phyloP scores from a whole-genome alignment of 2,329 filamentous ascomycete genomes.

The Fonsecaea monophora region DNA sequence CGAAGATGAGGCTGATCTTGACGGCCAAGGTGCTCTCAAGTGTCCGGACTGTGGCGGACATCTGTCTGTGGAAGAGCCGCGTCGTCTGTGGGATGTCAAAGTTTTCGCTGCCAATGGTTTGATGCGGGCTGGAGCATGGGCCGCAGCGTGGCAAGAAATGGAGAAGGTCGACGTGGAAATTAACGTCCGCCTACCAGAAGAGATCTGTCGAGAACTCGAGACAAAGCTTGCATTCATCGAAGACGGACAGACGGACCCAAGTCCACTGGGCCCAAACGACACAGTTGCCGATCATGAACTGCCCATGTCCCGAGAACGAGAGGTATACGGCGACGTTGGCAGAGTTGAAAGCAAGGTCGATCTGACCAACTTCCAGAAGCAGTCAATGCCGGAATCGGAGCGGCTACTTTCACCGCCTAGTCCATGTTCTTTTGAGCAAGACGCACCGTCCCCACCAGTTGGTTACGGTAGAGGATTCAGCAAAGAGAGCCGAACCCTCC shows the following conservation, averaged over 20 bases:
- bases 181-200: slow-evolving; percentile 69
- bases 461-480: slow-evolving; percentile 62
- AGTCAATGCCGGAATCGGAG: background rate
- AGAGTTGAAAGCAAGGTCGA: slow-evolving; percentile 34
- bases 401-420: slow-evolving; percentile 6
- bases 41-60: slow-evolving; percentile 60
- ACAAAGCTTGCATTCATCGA: slow-evolving; percentile 31
- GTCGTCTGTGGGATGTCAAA: slow-evolving; percentile 70
- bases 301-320: slow-evolving; percentile 28
- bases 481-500: slow-evolving; percentile 61
- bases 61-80: slow-evolving; percentile 56
- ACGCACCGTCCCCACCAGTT: slow-evolving; percentile 58
- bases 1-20: slow-evolving; percentile 44
- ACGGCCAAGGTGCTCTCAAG: slow-evolving; percentile 35
- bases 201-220: slow-evolving; percentile 56
- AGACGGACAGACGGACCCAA: background rate
- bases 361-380: background rate
- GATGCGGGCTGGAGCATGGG: slow-evolving; percentile 91
- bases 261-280: background rate
- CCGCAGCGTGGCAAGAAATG: slow-evolving; percentile 95
- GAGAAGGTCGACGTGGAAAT: slow-evolving; percentile 97
- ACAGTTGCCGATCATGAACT: slow-evolving; percentile 4
- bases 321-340: slow-evolving; percentile 36
- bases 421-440: slow-evolving; percentile 51
- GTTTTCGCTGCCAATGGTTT: slow-evolving; percentile 94